Evolutionary conservation across 192 early-diverging fungal species (phyloP), one percentile per base, ranked within the genome.

Genomic region (Phlyctochytrium planicorne): DNA sequence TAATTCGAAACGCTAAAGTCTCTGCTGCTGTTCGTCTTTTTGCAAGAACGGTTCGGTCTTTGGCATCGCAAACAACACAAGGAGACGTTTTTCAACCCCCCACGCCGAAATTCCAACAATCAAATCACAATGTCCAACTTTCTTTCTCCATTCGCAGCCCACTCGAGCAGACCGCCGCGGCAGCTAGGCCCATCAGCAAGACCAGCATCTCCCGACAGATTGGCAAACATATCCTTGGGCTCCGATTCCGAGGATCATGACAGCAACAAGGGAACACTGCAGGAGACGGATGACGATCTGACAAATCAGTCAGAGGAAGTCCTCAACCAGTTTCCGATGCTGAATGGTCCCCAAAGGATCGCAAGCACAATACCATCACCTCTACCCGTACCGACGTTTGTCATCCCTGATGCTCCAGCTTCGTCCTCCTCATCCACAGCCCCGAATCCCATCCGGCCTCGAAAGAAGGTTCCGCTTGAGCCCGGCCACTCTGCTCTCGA

Each of bases 401-500:
- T 52, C 23, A 2, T 2, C 4, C 63, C 47, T 52, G 10, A 12
- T 2, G 32, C 2, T 37, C 65, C 4, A 59, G 36, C n/a, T 25
- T 27, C 4, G 16, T 33, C 53, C 24, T 4, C 47, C 59, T 20
- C 30, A 55, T 36, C 36, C 56, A 61, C 27, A 23, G 52, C 65
- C 10, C n/a, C n/a, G n/a, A n/a, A n/a, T n/a, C 40, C 40, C 40
- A 47, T 20, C 40, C 6, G 40, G 40, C 40, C 6, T 47, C 40
- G 40, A 20, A 47, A 47, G 20, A 95, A 97, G 68, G 90, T 96
- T 27, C 84, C 84, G 20, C 79, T 98, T 1, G 89, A 83, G 60
- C 93, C 93, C 2, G 95, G 95, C 0, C 88, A 92, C 68, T 97
- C 94, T 0, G 83, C 95, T 36, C 60, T 67, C 52, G 94, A 98